Evolutionary conservation across 2,329 filamentous ascomycete species (phyloP), one percentile per base, ranked within the genome.

Genomic region (Elsinoe batatas): DNA sequence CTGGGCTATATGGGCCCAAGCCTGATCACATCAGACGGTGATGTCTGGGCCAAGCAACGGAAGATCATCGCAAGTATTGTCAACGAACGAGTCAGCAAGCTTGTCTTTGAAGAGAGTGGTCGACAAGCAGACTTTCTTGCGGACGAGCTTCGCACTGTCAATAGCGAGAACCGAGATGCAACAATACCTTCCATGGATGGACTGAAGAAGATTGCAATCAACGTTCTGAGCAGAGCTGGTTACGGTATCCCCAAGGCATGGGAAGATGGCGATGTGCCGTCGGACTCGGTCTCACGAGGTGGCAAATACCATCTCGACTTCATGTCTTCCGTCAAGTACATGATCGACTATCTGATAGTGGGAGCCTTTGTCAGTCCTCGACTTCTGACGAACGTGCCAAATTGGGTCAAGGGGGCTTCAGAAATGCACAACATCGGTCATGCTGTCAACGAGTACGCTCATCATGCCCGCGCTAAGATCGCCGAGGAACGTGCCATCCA

Each of bases 171-270:
- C 8, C 26, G 26, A 33, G 26, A 33, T 7, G 26, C 17, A 15
- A 33, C 26, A 5, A 3, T 33, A 7, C 26, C 32, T 18, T 35
- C 67, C 17, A 44, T 68, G 42, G 65, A 68, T 22, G 60, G 64
- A 59, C 62, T 68, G 60, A 68, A 67, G 57, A 68, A 67, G 40
- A 62, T 68, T 17, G 62, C 66, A 5, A 67, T 69, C 33, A 63
- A 67, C 40, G 65, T 69, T 7, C 60, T 69, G 3, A 62, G 60
- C 22, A 62, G 66, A 15, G 64, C 65, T 7, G 64, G 65, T 0
- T 67, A 68, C 63, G 65, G 67, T 11, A 50, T 58, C 10, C 61
- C 56, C 30, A 59, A 66, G 8, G 54, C 57, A n/a, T 67, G 65
- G 64, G 58, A 59, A 17, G 40, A 44, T 7, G 40, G 26, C 17